phyloP scores from a whole-genome alignment of 2,329 filamentous ascomycete species.

The Colletotrichum chlorophyti region DNA sequence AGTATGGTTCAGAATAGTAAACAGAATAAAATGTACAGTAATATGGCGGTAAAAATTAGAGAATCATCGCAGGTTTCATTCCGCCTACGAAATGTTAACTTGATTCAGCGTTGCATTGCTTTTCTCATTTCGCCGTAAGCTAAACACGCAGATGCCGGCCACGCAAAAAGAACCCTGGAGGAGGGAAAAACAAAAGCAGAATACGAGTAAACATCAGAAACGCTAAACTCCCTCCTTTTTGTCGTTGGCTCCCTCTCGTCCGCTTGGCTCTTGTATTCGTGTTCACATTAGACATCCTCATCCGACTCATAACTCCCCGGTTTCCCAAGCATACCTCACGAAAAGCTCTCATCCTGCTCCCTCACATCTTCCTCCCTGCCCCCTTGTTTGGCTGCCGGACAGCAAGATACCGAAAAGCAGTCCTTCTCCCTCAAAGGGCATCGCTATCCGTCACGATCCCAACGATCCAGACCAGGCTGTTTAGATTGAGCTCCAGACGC shows the following conservation, averaged over 20 bases:
- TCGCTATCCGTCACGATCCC: slow-evolving; percentile 2
- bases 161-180: background rate
- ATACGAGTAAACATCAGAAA: too few species aligned
- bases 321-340: background rate
- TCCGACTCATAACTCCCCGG: background rate
- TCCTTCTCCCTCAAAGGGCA: background rate
- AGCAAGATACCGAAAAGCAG: background rate
- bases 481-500: background rate
- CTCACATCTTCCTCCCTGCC: background rate
- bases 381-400: background rate
- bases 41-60: too few species aligned
- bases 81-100: too few species aligned
- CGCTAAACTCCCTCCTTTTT: too few species aligned
- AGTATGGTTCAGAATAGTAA: too few species aligned
- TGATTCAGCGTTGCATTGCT: too few species aligned
- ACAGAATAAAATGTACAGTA: too few species aligned
- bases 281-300: background rate
- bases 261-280: too few species aligned
- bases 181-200: background rate
- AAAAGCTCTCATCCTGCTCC: too few species aligned
- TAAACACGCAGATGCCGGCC: background rate
- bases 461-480: background rate
- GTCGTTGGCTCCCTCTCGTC: too few species aligned
- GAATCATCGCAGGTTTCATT: too few species aligned
- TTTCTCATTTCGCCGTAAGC: background rate